Evolutionary conservation across 768 basidiomycete genomes (phyloP), one percentile per base, ranked within the genome.

Genomic region (Termitomyces heimii): DNA sequence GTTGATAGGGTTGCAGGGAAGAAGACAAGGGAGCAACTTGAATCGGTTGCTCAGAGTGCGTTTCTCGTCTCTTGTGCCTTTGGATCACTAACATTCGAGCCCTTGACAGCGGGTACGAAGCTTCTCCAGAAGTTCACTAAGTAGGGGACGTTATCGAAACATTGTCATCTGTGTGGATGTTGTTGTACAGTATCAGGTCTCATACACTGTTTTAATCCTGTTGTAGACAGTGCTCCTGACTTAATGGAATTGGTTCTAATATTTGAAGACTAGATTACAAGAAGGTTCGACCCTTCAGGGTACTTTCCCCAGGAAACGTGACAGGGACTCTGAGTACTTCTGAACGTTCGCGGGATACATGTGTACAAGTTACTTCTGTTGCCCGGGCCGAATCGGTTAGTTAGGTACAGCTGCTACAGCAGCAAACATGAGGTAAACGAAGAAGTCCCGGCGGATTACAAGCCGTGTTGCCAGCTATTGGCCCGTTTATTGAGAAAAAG

Each of bases 1-100:
- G 74, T 87, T 20, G 84, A 84, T 65, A 80, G 75, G 57, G 68
- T 85, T 31, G 81, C 82, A 18, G 83, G 85, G 4, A 74, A 72
- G 61, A 77, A 76, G 54, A 77, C 76, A 43, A 69, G 79, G 40
- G 67, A 69, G 34, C 82, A 81, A 62, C 58, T 86, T 42, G 82
- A 84, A 60, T 74, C 70, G 44, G 69, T 85, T 44, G 75, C 82
- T 26, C 77, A 82, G 46, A 76, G 84, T 86, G 63, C 65, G 84
- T 79, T 49, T 29, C 45, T 29, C 26, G 12, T 49, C 52, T 32
- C 56, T 56, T 53, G 32, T 52, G 55, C 49, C 28, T 54, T 50
- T 61, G 35, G 20, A 60, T 54, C 46, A 52, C 55, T 62, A 52
- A 63, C 53, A 60, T 18, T 54, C 47, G 31, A 35, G 29, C 60